Evolutionary conservation across 192 early-diverging fungal species (phyloP), one percentile per base, ranked within the genome.

Genomic region (Mortierella hygrophila): DNA sequence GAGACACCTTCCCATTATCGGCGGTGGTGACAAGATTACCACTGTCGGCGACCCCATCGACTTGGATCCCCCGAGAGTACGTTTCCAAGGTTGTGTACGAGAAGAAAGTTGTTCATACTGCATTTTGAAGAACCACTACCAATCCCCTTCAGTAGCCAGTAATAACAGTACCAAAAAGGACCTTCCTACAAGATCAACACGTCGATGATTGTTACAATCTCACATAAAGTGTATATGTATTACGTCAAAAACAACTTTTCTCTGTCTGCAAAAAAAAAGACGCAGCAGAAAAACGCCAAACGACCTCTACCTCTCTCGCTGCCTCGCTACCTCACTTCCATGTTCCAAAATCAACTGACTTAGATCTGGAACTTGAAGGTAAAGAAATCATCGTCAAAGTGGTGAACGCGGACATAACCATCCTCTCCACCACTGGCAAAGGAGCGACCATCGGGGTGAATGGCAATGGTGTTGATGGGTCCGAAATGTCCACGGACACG

Each of bases 401-500:
- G 94, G 89, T 99, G 99, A 71, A 99, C 92, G 76, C 99, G 94
- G 55, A 99, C 95, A 82, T 97, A 99, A 89, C 99, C 99, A 89
- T 99, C 99, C 89, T 99, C 99, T 84, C 98, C 96, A 88, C 99
- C 99, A 70, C 93, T 94, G 60, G 99, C 95, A 92, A 97, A 99
- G 83, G 95, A 94, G 54, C 92, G 96, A 70, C 99, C 98, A 87
- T 96, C 95, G 21, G 98, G 98, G 88, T 98, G 97, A 75, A 99
- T 96, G 8, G 99, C 97, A 73, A 99, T 92, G 21, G 98, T 99
- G 91, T 99, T 99, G 90, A 99, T 99, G 54, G 99, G 99, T 82
- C 99, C 99, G 89, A 99, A 99, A 84, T 99, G 99, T 37, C 99
- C 99, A 92, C 96, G 97, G 54, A 97, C 96, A 82, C 97, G 94